Conservation (phyloP, 169 alveolate genomes). For the Neospora caninum region DNA sequence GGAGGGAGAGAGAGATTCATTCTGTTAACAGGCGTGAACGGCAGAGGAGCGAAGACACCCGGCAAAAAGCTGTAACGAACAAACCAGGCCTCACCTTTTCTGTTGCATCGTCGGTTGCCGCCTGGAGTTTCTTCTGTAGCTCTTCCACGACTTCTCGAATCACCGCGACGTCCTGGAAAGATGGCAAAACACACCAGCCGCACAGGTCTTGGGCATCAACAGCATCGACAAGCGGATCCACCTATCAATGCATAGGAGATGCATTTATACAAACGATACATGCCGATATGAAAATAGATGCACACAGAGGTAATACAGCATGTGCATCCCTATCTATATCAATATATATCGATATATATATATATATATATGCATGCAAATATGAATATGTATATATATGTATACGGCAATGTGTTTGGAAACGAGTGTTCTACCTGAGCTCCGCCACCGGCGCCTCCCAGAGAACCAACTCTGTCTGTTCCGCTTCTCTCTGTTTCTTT, state of each 20-base stretch:
- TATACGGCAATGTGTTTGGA: background rate
- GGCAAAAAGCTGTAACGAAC: no score
- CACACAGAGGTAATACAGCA: no score
- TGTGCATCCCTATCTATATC: no score
- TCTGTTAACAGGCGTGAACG: no score
- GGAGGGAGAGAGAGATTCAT: no score
- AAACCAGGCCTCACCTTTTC: background rate
- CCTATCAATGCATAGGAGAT: no score
- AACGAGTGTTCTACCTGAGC: background rate
- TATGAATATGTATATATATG: background rate
- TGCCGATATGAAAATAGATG: no score
- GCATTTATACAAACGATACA: no score
- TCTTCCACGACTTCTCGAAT: slow-evolving; percentile 34
- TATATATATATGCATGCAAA: background rate
- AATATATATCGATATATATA: background rate
- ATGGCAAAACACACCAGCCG: background rate
- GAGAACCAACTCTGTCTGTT: background rate
- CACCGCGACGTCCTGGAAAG: background rate
- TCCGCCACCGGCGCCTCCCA: slow-evolving; percentile 1
- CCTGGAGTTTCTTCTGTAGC: slow-evolving; percentile 39
- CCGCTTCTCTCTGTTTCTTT: background rate
- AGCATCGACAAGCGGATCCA: no score
- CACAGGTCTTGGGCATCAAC: no score
- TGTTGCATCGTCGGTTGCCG: slow-evolving; percentile 6
- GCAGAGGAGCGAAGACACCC: no score